phyloP scores from a whole-genome alignment of 1,284 basidiomycete species.

The Boletus semigastroideus region DNA sequence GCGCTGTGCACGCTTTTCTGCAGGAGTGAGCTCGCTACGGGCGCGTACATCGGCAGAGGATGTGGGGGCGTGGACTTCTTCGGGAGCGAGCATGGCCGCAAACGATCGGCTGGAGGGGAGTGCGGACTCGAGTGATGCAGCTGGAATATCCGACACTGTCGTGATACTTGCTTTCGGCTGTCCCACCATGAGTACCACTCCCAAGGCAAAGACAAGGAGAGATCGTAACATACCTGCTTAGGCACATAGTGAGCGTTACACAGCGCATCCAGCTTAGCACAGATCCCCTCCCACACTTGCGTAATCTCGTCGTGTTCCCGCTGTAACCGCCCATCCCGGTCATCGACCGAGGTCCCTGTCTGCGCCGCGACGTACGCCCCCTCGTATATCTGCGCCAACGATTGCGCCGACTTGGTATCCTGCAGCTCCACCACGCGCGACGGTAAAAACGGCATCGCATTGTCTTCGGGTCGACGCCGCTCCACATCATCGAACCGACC shows the following conservation, averaged over 20 bases:
- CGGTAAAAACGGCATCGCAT: conserved; percentile 82
- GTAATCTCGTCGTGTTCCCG: conserved; percentile 91
- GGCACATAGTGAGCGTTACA: conserved; percentile 96
- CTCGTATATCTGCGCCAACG: conserved; percentile 95
- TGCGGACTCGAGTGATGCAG: conserved; percentile 87
- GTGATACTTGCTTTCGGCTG: conserved; percentile 91
- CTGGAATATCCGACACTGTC: conserved; percentile 82
- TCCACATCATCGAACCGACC: conserved; percentile 90
- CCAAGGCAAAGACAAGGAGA: background rate
- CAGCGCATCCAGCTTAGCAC: conserved; percentile 88
- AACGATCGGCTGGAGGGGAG: conserved; percentile 81
- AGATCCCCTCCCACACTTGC: conserved; percentile 82
- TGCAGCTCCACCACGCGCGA: conserved; percentile 89
- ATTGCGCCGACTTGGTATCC: conserved; percentile 85
- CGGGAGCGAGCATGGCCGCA: conserved; percentile 87
- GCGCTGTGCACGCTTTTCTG: conserved; percentile 75
- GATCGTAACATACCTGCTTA: conserved; percentile 66
- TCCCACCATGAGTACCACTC: background rate
- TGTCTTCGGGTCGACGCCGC: conserved; percentile 74
- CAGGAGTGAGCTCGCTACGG: conserved; percentile 81
- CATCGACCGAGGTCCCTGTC: conserved; percentile 58
- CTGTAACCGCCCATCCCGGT: conserved; percentile 85
- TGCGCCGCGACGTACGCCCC: conserved; percentile 80
- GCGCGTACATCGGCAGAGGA: conserved; percentile 55
- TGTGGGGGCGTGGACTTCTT: conserved; percentile 80